Conservation (phyloP, 495 filamentous ascomycete genomes). For the Lepidopterella palustris region DNA sequence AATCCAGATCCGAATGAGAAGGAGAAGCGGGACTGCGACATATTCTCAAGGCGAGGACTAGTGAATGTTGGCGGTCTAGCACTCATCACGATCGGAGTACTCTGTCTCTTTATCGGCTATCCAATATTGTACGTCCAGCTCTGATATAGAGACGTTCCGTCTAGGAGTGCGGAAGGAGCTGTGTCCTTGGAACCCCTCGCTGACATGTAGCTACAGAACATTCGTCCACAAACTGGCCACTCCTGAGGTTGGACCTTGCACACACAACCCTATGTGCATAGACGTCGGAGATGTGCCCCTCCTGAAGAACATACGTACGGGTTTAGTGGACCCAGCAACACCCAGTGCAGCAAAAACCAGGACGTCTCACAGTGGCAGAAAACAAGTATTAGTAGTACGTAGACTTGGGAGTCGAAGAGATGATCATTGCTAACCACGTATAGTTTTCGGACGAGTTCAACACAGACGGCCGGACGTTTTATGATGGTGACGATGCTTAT, state of each 20-base stretch:
- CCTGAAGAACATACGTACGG: slow-evolving; percentile 53
- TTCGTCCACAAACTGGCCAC: slow-evolving; percentile 45
- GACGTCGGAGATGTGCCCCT: slow-evolving; percentile 50
- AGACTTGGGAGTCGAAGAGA: background rate
- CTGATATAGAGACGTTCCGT: background rate
- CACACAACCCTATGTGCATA: slow-evolving; percentile 50
- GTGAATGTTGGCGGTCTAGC: slow-evolving; percentile 61
- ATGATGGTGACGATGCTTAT: slow-evolving; percentile 66
- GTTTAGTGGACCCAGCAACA: slow-evolving; percentile 67
- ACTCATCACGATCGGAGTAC: slow-evolving; percentile 55
- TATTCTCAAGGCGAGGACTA: slow-evolving; percentile 60
- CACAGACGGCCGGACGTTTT: slow-evolving; percentile 62
- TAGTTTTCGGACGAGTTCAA: slow-evolving; percentile 80
- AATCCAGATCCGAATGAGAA: slow-evolving; percentile 63
- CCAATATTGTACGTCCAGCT: slow-evolving; percentile 56
- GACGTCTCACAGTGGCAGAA: slow-evolving; percentile 52
- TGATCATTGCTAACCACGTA: background rate
- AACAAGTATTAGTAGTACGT: slow-evolving; percentile 58
- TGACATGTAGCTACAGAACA: slow-evolving; percentile 39
- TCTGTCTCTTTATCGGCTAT: slow-evolving; percentile 67
- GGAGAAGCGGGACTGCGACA: slow-evolving; percentile 57
- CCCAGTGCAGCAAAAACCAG: slow-evolving; percentile 54
- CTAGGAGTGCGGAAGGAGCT: background rate
- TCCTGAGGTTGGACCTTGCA: slow-evolving; percentile 32
- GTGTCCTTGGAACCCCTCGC: background rate